These are phyloP conservation scores for Juglanconis sp. DNA, from an alignment of 2,329 filamentous ascomycete genomes.

Conservation along the genomic window DNA sequence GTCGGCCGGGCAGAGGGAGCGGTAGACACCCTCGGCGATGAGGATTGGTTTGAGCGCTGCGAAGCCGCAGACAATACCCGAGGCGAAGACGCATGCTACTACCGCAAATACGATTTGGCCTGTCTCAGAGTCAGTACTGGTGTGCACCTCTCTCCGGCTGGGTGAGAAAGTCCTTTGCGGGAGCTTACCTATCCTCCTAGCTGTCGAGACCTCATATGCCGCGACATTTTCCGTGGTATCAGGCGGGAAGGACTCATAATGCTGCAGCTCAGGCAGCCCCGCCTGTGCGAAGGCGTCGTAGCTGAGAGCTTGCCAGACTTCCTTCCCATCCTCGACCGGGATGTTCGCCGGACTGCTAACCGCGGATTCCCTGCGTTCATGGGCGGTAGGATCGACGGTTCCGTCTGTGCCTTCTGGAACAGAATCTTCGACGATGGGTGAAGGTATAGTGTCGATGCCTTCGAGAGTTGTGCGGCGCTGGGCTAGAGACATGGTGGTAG, in stretches of 20 bases:
- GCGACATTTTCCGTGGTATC: slow-evolving; percentile 19
- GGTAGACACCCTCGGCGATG: slow-evolving; percentile 55
- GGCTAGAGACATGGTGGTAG: slow-evolving; percentile 10
- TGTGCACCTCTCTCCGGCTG: no score
- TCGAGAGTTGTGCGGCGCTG: slow-evolving; percentile 16
- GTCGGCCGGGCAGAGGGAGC: slow-evolving; percentile 44
- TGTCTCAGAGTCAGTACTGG: slow-evolving; percentile 26
- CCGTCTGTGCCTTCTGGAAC: background rate
- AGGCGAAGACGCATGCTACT: slow-evolving; percentile 64
- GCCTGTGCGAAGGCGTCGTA: slow-evolving; percentile 14
- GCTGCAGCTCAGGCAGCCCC: background rate
- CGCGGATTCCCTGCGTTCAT: background rate
- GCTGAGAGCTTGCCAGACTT: slow-evolving; percentile 13
- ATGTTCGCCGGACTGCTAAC: background rate
- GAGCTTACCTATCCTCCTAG: slow-evolving; percentile 25
- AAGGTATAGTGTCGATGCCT: slow-evolving; percentile 2
- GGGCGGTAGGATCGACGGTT: background rate
- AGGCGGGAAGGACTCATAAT: slow-evolving; percentile 8
- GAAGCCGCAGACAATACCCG: slow-evolving; percentile 63
- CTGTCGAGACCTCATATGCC: slow-evolving; percentile 29
- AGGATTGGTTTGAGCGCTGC: slow-evolving; percentile 62
- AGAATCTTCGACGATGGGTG: background rate
- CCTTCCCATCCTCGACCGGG: slow-evolving; percentile 7
- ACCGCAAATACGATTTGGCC: slow-evolving; percentile 61
- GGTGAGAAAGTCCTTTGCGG: no score